phyloP scores from a whole-genome alignment of 305 asterid genomes.

The Fraxinus xanthoxyloides region DNA sequence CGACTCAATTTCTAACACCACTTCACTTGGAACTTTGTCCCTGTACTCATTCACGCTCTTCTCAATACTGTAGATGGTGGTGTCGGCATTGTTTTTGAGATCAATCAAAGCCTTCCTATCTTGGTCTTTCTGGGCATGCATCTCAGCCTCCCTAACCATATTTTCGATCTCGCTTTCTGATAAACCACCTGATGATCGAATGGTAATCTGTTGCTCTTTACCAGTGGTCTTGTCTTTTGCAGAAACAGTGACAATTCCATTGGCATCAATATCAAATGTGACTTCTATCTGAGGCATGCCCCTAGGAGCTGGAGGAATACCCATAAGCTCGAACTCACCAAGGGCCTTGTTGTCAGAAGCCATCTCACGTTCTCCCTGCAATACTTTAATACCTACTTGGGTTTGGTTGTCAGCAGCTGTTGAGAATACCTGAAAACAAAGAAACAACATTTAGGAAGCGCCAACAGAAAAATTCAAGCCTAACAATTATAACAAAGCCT shows the following conservation, averaged over 20 bases:
- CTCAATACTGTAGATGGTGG: slow-evolving; percentile 16
- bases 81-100: slow-evolving; percentile 16
- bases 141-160: slow-evolving; percentile 23
- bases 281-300: slow-evolving; percentile 27
- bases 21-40: slow-evolving; percentile 21
- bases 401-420: slow-evolving; percentile 27
- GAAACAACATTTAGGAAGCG: background rate
- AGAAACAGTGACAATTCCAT: slow-evolving; percentile 22
- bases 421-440: slow-evolving; percentile 19
- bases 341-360: slow-evolving; percentile 17
- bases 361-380: slow-evolving; percentile 28
- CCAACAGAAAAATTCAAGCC: background rate
- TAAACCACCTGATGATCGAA: slow-evolving; percentile 18
- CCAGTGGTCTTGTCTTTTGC: slow-evolving; percentile 25
- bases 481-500: background rate
- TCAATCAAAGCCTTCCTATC: slow-evolving; percentile 17
- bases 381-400: slow-evolving; percentile 19
- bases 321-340: slow-evolving; percentile 25
- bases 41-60: slow-evolving; percentile 17
- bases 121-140: slow-evolving; percentile 18
- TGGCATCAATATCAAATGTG: slow-evolving; percentile 24
- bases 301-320: slow-evolving; percentile 24
- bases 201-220: slow-evolving; percentile 23
- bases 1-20: slow-evolving; percentile 18
- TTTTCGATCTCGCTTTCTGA: slow-evolving; percentile 19